phyloP scores from a whole-genome alignment of 2,329 filamentous ascomycete genomes.

The Alternaria sp. region DNA sequence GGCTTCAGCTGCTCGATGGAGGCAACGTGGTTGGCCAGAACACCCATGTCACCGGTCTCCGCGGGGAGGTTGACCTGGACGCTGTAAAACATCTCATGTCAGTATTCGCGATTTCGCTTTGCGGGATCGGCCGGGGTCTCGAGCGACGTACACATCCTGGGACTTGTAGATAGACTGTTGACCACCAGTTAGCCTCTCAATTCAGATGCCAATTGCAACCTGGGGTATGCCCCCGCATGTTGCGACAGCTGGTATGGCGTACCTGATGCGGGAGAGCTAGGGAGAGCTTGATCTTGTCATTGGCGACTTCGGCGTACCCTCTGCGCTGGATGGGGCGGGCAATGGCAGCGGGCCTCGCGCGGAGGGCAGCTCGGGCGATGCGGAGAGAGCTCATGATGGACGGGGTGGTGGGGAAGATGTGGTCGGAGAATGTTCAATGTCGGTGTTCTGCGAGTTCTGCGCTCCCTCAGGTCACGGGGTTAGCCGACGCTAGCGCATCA shows the following conservation, averaged over 20 bases:
- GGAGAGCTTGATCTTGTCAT: slow-evolving; percentile 88
- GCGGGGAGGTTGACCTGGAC: slow-evolving; percentile 99
- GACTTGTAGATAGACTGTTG: slow-evolving; percentile 72
- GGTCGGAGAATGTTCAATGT: slow-evolving; percentile 22
- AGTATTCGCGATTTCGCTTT: slow-evolving; percentile 35
- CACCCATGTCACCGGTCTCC: slow-evolving; percentile 98
- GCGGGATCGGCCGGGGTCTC: slow-evolving; percentile 35
- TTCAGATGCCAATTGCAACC: neutral
- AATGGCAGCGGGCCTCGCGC: slow-evolving; percentile 77
- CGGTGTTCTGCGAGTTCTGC: slow-evolving; percentile 31
- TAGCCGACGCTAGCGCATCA: slow-evolving; percentile 15
- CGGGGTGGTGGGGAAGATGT: slow-evolving; percentile 39
- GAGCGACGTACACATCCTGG: slow-evolving; percentile 68
- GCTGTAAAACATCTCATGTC: slow-evolving; percentile 55
- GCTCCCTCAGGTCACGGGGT: slow-evolving; percentile 26
- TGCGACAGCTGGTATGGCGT: slow-evolving; percentile 53
- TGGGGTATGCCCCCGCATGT: slow-evolving; percentile 3
- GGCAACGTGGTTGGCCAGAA: slow-evolving; percentile 98
- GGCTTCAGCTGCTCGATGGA: slow-evolving; percentile 99
- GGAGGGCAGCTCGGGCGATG: slow-evolving; percentile 86
- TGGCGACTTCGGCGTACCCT: slow-evolving; percentile 73
- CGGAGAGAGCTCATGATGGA: slow-evolving; percentile 88
- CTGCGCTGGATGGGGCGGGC: slow-evolving; percentile 80
- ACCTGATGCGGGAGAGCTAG: slow-evolving; percentile 98
- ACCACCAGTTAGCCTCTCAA: slow-evolving; percentile 31